Evolutionary conservation across 495 filamentous ascomycete species (phyloP).

Genomic region (Emericellopsis terricola): DNA sequence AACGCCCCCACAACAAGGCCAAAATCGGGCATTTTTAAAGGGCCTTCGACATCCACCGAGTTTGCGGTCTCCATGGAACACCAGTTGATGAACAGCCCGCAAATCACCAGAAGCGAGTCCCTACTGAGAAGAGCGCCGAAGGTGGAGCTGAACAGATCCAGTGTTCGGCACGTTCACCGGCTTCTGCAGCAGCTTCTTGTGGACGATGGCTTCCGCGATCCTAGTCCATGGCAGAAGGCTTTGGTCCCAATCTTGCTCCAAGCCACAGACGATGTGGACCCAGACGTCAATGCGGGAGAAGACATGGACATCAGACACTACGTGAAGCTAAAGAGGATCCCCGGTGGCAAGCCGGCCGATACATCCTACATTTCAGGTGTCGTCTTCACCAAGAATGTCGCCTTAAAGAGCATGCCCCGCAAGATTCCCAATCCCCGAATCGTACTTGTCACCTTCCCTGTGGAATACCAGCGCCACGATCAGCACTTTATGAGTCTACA

Average conservation of each 20-base stretch:
- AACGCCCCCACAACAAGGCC: slow-evolving; percentile 48
- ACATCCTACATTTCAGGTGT: slow-evolving; percentile 90
- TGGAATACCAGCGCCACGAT: slow-evolving; percentile 83
- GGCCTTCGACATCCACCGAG: slow-evolving; percentile 21
- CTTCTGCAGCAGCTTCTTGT: slow-evolving; percentile 68
- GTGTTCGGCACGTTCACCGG: slow-evolving; percentile 70
- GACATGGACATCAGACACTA: slow-evolving; percentile 98
- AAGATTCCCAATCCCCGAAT: slow-evolving; percentile 73
- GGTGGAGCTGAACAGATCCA: slow-evolving; percentile 69
- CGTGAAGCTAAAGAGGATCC: slow-evolving; percentile 91
- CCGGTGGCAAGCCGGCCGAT: slow-evolving; percentile 75
- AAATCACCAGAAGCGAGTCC: slow-evolving; percentile 65
- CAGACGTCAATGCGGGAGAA: slow-evolving; percentile 73
- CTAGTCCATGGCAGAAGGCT: slow-evolving; percentile 72
- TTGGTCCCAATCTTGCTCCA: slow-evolving; percentile 81
- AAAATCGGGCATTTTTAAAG: slow-evolving; percentile 23
- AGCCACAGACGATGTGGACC: slow-evolving; percentile 87
- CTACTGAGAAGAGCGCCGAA: slow-evolving; percentile 64
- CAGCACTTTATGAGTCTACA: slow-evolving; percentile 98
- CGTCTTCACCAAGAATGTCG: slow-evolving; percentile 93
- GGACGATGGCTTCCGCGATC: slow-evolving; percentile 55
- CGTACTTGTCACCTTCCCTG: slow-evolving; percentile 82
- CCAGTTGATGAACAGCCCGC: slow-evolving; percentile 24
- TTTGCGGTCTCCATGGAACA: slow-evolving; percentile 20
- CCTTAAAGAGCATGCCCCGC: slow-evolving; percentile 86